Conservation (phyloP, 2,329 filamentous ascomycete species). For the Aspergillus viridinutans region DNA sequence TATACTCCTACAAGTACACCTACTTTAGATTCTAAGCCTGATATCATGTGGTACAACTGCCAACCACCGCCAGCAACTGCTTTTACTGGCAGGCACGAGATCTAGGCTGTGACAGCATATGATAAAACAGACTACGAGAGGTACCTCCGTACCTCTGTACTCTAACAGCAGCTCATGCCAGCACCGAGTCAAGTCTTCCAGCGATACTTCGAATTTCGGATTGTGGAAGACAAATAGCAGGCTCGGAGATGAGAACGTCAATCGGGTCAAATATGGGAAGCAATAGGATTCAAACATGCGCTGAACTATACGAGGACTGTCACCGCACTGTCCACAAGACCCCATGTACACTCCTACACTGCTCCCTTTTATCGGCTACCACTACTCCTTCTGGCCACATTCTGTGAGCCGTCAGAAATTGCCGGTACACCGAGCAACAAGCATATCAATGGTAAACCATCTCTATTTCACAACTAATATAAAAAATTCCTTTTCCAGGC, state of each 20-base stretch:
- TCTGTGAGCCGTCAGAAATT: slow-evolving; percentile 14
- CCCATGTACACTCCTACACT: slow-evolving; percentile 19
- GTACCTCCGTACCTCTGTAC: too few species aligned
- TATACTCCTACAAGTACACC: neutral
- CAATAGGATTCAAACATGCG: slow-evolving; percentile 19
- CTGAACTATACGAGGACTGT: slow-evolving; percentile 22
- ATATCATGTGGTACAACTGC: neutral
- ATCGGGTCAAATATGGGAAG: slow-evolving; percentile 14
- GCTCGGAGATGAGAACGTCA: slow-evolving; percentile 14
- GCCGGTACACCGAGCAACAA: slow-evolving; percentile 17
- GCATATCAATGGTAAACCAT: slow-evolving; percentile 26
- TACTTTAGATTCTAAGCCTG: neutral
- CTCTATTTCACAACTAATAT: slow-evolving; percentile 40
- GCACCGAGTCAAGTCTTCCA: slow-evolving; percentile 6
- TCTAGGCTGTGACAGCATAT: neutral
- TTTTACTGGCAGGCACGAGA: neutral
- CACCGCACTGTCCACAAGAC: slow-evolving; percentile 17
- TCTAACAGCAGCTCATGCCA: neutral
- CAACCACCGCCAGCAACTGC: neutral
- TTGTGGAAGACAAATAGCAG: slow-evolving; percentile 6
- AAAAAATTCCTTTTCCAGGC: slow-evolving; percentile 37
- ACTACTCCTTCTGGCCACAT: slow-evolving; percentile 8
- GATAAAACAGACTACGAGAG: neutral
- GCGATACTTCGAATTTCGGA: slow-evolving; percentile 6
- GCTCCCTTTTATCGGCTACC: slow-evolving; percentile 8